These are phyloP conservation scores for Wickerhamiella cacticola DNA, from an alignment of 805 yeast species.

Conservation along the genomic window DNA sequence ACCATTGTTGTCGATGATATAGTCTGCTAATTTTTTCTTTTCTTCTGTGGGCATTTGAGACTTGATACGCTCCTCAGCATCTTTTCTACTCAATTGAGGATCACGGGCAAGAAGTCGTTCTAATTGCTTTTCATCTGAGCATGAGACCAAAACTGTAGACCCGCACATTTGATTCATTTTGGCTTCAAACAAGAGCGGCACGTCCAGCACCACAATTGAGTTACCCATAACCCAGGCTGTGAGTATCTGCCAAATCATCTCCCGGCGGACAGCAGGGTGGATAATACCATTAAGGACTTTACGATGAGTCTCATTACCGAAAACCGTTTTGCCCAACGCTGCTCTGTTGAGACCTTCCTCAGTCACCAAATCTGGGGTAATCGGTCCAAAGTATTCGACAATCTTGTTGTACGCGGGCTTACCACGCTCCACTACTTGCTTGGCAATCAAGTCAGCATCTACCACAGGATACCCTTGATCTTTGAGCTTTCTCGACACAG, in stretches of 20 bases:
- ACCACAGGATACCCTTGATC: conserved; percentile 46
- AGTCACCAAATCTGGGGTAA: conserved; percentile 37
- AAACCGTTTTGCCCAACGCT: conserved; percentile 67
- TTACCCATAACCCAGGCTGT: conserved; percentile 46
- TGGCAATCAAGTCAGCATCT: conserved; percentile 87
- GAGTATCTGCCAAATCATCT: conserved; percentile 47
- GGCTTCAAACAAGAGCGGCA: conserved; percentile 81
- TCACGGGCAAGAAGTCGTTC: conserved; percentile 56
- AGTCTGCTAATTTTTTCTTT: conserved; percentile 49
- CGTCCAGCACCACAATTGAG: conserved; percentile 63
- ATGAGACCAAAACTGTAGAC: conserved; percentile 51
- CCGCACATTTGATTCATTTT: conserved; percentile 64
- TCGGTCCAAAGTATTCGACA: conserved; percentile 44
- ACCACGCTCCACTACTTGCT: conserved; percentile 76
- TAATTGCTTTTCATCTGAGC: conserved; percentile 46
- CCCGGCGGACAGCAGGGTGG: conserved; percentile 74
- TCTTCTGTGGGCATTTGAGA: conserved; percentile 62
- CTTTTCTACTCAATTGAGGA: conserved; percentile 48
- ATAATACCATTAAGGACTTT: conserved; percentile 56
- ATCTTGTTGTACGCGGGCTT: conserved; percentile 55
- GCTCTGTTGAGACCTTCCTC: conserved; percentile 53
- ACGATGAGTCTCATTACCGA: conserved; percentile 52
- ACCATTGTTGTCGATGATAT: conserved; percentile 51
- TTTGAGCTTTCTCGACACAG: conserved; percentile 54
- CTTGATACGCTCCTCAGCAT: conserved; percentile 57